phyloP scores from a whole-genome alignment of 495 filamentous ascomycete genomes.

The Aspergillus cavernicola region DNA sequence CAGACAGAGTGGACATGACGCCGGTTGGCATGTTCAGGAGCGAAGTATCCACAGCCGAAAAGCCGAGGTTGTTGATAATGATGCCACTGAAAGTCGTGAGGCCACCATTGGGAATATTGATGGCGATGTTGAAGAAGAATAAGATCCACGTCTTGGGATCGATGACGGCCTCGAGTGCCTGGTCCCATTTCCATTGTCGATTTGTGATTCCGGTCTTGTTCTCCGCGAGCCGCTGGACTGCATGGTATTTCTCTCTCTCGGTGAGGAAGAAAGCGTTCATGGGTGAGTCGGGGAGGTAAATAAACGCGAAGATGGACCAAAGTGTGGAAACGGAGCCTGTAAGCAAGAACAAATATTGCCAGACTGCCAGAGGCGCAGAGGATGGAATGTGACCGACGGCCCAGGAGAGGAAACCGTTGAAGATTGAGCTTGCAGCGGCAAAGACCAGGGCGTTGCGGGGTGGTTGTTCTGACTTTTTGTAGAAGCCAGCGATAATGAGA shows the following conservation, averaged over 20 bases:
- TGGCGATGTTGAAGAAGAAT: conserved; percentile 16
- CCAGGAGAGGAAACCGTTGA: conserved; percentile 55
- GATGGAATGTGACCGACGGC: conserved; percentile 51
- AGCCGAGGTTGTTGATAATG: conserved; percentile 38
- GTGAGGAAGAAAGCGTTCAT: conserved; percentile 52
- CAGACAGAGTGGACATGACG: conserved; percentile 26
- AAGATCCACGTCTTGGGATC: conserved; percentile 35
- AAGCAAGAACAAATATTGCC: conserved; percentile 7
- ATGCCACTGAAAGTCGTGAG: conserved; percentile 10
- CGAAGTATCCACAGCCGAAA: conserved; percentile 24
- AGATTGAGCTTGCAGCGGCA: conserved; percentile 55
- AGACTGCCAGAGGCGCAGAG: neutral
- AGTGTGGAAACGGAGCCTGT: conserved; percentile 51
- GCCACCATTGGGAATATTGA: conserved; percentile 10
- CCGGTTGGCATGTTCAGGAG: conserved; percentile 35
- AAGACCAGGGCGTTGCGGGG: conserved; percentile 58
- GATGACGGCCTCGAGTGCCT: conserved; percentile 26
- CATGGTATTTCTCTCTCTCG: conserved; percentile 41
- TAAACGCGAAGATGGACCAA: conserved; percentile 47
- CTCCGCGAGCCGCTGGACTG: conserved; percentile 31
- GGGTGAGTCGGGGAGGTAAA: conserved; percentile 51
- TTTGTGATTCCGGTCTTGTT: conserved; percentile 55
- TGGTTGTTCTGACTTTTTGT: conserved; percentile 57
- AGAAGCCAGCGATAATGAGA: conserved; percentile 46
- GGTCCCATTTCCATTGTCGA: conserved; percentile 37